Percentiles rank a stretch among this genome's conserved stretches.
phyloP scores from a whole-genome alignment of 2,329 filamentous ascomycete species.

The Ramularia collo-cygni region DNA sequence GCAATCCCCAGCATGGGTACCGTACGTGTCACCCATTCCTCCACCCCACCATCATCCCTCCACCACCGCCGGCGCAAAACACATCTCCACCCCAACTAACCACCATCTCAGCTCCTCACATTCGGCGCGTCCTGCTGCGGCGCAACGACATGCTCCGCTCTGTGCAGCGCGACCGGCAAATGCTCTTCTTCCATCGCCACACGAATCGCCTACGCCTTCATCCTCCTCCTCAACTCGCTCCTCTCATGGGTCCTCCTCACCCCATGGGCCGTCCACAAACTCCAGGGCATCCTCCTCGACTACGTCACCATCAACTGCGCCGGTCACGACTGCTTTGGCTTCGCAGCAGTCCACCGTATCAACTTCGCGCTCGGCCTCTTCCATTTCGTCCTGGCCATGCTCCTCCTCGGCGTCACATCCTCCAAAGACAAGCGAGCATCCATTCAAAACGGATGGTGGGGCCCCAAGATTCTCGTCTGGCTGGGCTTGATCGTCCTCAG shows the following conservation, averaged over 20 bases:
- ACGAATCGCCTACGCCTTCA: slow-evolving; percentile 75
- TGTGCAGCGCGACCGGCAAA: slow-evolving; percentile 92
- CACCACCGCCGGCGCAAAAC: slow-evolving; percentile 10
- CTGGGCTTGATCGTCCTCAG: slow-evolving; percentile 77
- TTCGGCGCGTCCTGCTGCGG: not conserved
- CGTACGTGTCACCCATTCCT: slow-evolving; percentile 48
- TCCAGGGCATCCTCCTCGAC: slow-evolving; percentile 85
- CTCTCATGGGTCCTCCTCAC: slow-evolving; percentile 99
- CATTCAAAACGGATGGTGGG: slow-evolving; percentile 98
- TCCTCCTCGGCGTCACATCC: slow-evolving; percentile 78
- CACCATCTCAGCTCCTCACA: not conserved
- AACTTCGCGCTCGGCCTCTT: slow-evolving; percentile 96
- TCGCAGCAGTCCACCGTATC: slow-evolving; percentile 93
- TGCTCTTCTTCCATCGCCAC: slow-evolving; percentile 97
- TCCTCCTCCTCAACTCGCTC: slow-evolving; percentile 94
- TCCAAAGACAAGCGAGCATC: slow-evolving; percentile 81
- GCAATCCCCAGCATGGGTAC: slow-evolving; percentile 80
- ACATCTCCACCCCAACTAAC: slow-evolving; percentile 52
- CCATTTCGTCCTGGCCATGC: slow-evolving; percentile 75
- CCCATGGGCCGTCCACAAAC: slow-evolving; percentile 93
- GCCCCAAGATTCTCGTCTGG: slow-evolving; percentile 90
- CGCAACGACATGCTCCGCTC: slow-evolving; percentile 75
- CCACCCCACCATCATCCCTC: slow-evolving; percentile 1
- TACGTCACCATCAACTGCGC: slow-evolving; percentile 89
- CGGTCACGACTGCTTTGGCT: slow-evolving; percentile 86